These are phyloP conservation scores for Fistulinella prunicolor DNA, from an alignment of 768 basidiomycete species.

Conservation along the genomic window DNA sequence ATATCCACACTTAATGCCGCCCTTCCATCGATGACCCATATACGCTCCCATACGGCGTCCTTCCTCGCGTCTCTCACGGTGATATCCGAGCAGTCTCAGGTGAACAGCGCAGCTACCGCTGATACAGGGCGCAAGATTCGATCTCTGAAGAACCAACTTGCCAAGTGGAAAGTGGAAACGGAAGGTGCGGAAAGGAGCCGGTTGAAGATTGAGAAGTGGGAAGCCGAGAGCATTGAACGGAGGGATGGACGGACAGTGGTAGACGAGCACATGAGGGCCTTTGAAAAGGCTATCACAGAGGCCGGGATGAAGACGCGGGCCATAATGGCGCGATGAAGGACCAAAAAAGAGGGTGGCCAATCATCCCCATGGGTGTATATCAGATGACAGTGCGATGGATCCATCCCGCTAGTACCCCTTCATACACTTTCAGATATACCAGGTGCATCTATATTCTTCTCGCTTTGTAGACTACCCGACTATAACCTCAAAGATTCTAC, in stretches of 20 bases:
- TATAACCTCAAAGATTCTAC: neutral
- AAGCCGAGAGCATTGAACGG: slow-evolving; percentile 46
- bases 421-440: slow-evolving; percentile 18
- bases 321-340: slow-evolving; percentile 69
- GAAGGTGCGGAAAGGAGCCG: slow-evolving; percentile 84
- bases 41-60: slow-evolving; percentile 72
- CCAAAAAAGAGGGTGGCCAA: neutral
- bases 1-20: slow-evolving; percentile 32
- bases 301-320: slow-evolving; percentile 75
- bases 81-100: slow-evolving; percentile 86
- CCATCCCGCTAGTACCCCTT: slow-evolving; percentile 6
- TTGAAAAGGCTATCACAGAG: slow-evolving; percentile 67
- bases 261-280: slow-evolving; percentile 75
- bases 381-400: slow-evolving; percentile 3
- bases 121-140: slow-evolving; percentile 87
- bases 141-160: slow-evolving; percentile 78
- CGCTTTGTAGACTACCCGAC: slow-evolving; percentile 20
- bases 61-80: slow-evolving; percentile 71
- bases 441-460: slow-evolving; percentile 13
- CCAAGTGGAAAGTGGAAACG: slow-evolving; percentile 77
- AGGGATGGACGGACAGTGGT: slow-evolving; percentile 68
- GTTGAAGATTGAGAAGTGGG: slow-evolving; percentile 76
- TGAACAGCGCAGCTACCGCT: slow-evolving; percentile 79
- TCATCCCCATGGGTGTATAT: neutral
- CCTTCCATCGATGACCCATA: slow-evolving; percentile 63